phyloP scores from a whole-genome alignment of 2,329 filamentous ascomycete species.

The Lecanicillium sp. region DNA sequence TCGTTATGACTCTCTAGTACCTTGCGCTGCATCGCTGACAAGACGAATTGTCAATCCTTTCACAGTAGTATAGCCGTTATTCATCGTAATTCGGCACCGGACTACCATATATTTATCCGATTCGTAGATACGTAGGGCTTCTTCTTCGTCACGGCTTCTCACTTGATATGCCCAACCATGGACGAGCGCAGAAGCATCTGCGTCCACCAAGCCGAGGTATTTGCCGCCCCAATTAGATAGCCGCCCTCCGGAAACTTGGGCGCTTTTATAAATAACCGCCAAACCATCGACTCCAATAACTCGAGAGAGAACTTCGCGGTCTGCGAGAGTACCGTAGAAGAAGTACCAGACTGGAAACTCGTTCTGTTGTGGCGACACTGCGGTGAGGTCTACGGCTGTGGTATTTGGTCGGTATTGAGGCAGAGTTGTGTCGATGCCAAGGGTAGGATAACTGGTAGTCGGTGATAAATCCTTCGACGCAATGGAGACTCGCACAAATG shows the following conservation, averaged over 20 bases:
- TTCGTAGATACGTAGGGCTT: not conserved
- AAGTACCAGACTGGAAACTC: conserved; percentile 30
- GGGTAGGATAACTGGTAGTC: conserved; percentile 9
- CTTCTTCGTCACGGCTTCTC: conserved; percentile 1
- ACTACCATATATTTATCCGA: conserved; percentile 3
- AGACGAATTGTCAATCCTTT: too few species aligned
- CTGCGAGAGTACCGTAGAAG: conserved; percentile 31
- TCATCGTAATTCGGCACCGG: not conserved
- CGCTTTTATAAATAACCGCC: conserved; percentile 14
- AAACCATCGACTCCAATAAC: conserved; percentile 21
- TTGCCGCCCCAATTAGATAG: conserved; percentile 28
- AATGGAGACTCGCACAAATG: conserved; percentile 6
- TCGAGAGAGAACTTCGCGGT: conserved; percentile 19
- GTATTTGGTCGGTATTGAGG: conserved; percentile 15
- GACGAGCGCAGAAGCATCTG: not conserved
- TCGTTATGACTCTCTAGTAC: too few species aligned
- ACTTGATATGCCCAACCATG: not conserved
- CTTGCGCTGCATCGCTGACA: too few species aligned
- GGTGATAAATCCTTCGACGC: conserved; percentile 11
- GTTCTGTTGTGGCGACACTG: conserved; percentile 12
- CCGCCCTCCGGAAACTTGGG: conserved; percentile 20
- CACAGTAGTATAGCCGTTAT: too few species aligned
- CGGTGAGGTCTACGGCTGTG: conserved; percentile 11
- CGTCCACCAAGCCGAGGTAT: conserved; percentile 30
- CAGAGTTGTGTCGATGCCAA: conserved; percentile 13